Percentiles rank a stretch among this genome's conserved stretches.
These are phyloP conservation scores for Rhexocercosporidium sp. DNA, from an alignment of 2,329 filamentous ascomycete genomes.

Conservation along the genomic window DNA sequence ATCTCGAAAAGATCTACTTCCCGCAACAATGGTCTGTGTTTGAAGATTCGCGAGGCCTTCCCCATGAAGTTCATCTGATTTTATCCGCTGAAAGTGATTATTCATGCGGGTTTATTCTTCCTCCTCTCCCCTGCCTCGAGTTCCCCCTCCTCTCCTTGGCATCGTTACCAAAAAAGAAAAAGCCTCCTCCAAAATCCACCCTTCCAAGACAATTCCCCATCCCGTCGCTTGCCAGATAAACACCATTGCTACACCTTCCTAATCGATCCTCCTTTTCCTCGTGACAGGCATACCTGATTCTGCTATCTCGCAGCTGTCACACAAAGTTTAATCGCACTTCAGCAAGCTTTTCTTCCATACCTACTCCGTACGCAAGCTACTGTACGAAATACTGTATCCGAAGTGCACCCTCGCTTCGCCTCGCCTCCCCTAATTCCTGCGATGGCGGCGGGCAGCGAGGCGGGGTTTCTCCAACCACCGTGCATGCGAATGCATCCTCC, in stretches of 20 bases:
- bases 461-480: background rate
- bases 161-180: too few species aligned
- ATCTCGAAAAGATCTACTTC: background rate
- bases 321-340: too few species aligned
- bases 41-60: background rate
- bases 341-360: too few species aligned
- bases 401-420: background rate
- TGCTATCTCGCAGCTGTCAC: too few species aligned
- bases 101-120: background rate
- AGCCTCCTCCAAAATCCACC: background rate
- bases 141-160: too few species aligned
- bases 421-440: background rate
- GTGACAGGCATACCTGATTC: background rate
- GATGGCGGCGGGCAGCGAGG: background rate
- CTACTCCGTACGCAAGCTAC: too few species aligned
- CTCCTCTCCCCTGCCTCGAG: background rate
- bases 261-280: background rate
- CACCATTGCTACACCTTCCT: background rate
- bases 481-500: background rate
- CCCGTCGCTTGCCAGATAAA: too few species aligned
- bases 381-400: too few species aligned
- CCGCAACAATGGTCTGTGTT: conserved; percentile 1
- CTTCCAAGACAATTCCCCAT: background rate
- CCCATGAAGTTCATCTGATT: conserved; percentile 9
- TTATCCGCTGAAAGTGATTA: conserved; percentile 5